These are phyloP conservation scores for Mycena metata DNA, from an alignment of 768 basidiomycete species.

Conservation along the genomic window DNA sequence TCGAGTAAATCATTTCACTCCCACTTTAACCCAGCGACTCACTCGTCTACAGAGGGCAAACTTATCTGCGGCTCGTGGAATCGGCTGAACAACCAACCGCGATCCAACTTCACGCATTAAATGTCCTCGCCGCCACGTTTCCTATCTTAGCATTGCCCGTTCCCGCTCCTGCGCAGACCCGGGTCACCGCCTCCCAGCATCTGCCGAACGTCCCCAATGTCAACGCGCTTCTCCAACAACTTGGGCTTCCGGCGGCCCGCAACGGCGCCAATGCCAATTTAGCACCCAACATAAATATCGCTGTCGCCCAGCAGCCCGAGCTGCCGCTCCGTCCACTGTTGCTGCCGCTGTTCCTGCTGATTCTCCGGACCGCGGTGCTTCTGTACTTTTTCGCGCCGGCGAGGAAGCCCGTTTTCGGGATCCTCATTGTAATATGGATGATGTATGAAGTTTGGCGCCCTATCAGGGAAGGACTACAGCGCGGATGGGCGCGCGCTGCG, in stretches of 20 bases:
- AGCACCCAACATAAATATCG: constrained; percentile 51
- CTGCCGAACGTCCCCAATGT: constrained; percentile 66
- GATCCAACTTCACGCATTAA: constrained; percentile 74
- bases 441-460: constrained; percentile 83
- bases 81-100: constrained; percentile 64
- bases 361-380: constrained; percentile 75
- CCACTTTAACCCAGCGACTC: constrained; percentile 19
- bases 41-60: constrained; percentile 56
- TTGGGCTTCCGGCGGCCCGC: constrained; percentile 70
- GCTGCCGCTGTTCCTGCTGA: constrained; percentile 75
- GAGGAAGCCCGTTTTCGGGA: constrained; percentile 76
- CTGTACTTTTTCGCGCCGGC: constrained; percentile 85
- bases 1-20: constrained; percentile 52
- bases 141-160: constrained; percentile 56
- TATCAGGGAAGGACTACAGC: constrained; percentile 62
- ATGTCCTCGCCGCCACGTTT: constrained; percentile 72
- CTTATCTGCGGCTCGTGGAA: constrained; percentile 66
- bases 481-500: constrained; percentile 52
- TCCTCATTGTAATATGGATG: constrained; percentile 78
- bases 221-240: constrained; percentile 73
- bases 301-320: constrained; percentile 50
- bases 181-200: constrained; percentile 46
- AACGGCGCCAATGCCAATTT: constrained; percentile 48
- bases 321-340: constrained; percentile 77
- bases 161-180: constrained; percentile 40